Conservation (phyloP, 805 yeast genomes). For the Kodamaea sagamina region DNA sequence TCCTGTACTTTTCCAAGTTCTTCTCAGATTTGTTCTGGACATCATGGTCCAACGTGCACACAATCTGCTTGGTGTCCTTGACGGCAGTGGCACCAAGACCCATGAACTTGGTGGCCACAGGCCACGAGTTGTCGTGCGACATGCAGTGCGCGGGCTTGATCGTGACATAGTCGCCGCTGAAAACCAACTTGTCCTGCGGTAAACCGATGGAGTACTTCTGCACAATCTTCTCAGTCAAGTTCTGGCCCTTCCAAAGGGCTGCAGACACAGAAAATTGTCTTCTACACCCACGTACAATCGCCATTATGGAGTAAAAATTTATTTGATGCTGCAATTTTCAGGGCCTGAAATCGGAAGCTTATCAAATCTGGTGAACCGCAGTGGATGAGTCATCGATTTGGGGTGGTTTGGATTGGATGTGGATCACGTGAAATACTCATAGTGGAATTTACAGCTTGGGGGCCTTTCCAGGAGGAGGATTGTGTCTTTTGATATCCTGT, state of each 20-base stretch:
- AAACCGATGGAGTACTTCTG: slow-evolving; percentile 90
- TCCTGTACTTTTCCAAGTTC: slow-evolving; percentile 82
- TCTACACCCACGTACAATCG: slow-evolving; percentile 1
- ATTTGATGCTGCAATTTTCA: background rate
- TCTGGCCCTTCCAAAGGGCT: slow-evolving; percentile 56
- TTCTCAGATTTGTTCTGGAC: slow-evolving; percentile 91
- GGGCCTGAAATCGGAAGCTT: slow-evolving; percentile 3
- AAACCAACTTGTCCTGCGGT: slow-evolving; percentile 72
- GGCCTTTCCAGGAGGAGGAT: no score
- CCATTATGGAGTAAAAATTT: slow-evolving; percentile 3
- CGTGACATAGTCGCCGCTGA: slow-evolving; percentile 91
- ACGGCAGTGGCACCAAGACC: slow-evolving; percentile 89
- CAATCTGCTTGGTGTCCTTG: slow-evolving; percentile 85
- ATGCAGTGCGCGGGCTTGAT: slow-evolving; percentile 96
- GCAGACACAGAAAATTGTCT: slow-evolving; percentile 24
- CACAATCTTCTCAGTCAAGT: slow-evolving; percentile 92
- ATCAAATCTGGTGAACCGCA: slow-evolving; percentile 11
- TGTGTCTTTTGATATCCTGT: no score
- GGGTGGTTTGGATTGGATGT: slow-evolving; percentile 8
- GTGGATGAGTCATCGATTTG: slow-evolving; percentile 11
- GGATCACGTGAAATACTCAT: slow-evolving; percentile 5
- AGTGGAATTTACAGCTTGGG: no score
- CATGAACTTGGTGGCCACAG: slow-evolving; percentile 94
- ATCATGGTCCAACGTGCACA: slow-evolving; percentile 95
- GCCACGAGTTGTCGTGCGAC: slow-evolving; percentile 99